Base-by-base conservation (phyloP, 1,284 basidiomycete genomes). In the Ustilago trichophora region DNA sequence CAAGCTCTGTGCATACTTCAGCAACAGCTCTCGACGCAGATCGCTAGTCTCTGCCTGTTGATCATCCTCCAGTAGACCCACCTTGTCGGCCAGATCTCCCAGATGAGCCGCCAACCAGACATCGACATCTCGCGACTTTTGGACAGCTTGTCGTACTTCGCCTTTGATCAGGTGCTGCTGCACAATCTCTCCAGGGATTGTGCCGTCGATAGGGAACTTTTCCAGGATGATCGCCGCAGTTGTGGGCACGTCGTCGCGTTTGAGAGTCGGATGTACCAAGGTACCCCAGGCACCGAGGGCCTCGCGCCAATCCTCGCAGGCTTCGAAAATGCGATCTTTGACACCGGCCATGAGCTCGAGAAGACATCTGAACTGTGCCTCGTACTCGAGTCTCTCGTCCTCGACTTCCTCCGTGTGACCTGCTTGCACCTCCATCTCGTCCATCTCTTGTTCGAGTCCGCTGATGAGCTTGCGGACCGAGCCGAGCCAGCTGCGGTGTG, bases 251-350 rank as follows among this genome's bases (percentile, higher is more conserved):
- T 94, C 91, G 67, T 91, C 88, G 65, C 94, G 86, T 69, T 90
- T 87, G 73, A 95, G 82, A 12, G 89, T 86, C 2, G 90, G 86
- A 73, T 95, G 90, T 3, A 95, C 89, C 72, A 93, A 91, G 8
- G 95, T 86, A 19, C 91, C 90, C 91, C 92, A 97, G 0, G 90
- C 90, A 27, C 90, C 90, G 58, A 91, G 86, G 6, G 91, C 89
- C 77, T 96, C 93, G 75, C 90, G 90, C 94, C 94, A 98, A 76
- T 94, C 92, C 4, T 88, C 89, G 27, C 89, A 89, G 18, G 92
- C 87, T 44, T 92, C 91, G 54, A 85, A 75, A 21, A 86, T 79
- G 18, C 82, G 75, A 18, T 91, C 88, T 34, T 84, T 84, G 18
- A 92, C 87, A 6, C 95, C 95, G 77, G 92, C 90, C 60, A 86